Conservation (phyloP, 129 eudicot genomes). For the Cynara cardunculus region DNA sequence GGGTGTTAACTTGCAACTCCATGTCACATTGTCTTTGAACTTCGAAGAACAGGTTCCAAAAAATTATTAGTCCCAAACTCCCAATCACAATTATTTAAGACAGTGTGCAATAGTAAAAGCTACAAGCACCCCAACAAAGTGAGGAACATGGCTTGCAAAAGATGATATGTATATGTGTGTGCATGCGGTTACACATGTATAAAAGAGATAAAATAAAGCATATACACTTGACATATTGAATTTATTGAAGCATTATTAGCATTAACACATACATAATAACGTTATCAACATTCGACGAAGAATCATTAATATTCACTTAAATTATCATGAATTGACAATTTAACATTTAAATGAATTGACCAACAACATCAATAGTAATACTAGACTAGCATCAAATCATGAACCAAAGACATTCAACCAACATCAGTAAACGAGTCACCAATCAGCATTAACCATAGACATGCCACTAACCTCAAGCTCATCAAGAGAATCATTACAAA, state of each 20-base stretch:
- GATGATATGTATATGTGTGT: not conserved
- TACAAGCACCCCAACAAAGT: not conserved
- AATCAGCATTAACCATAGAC: not conserved
- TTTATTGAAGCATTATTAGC: too few relatives aligned
- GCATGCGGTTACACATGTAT: not conserved
- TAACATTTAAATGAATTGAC: not conserved
- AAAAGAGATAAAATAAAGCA: not conserved
- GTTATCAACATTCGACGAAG: not conserved
- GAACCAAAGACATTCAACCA: not conserved
- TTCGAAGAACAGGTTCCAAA: too few relatives aligned
- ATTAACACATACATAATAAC: not conserved
- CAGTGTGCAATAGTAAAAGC: not conserved
- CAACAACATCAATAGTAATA: not conserved
- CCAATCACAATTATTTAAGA: too few relatives aligned
- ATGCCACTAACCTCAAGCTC: not conserved
- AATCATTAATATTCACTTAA: not conserved
- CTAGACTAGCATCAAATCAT: not conserved
- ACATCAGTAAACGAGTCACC: not conserved
- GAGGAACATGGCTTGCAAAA: not conserved
- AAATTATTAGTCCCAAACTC: too few relatives aligned
- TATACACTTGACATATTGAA: too few relatives aligned
- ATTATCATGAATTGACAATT: not conserved
- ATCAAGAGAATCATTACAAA: not conserved
- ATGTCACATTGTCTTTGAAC: too few relatives aligned
- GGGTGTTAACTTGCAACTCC: too few relatives aligned